Conservation (phyloP, 768 basidiomycete species). For the Amylocystis lapponica region DNA sequence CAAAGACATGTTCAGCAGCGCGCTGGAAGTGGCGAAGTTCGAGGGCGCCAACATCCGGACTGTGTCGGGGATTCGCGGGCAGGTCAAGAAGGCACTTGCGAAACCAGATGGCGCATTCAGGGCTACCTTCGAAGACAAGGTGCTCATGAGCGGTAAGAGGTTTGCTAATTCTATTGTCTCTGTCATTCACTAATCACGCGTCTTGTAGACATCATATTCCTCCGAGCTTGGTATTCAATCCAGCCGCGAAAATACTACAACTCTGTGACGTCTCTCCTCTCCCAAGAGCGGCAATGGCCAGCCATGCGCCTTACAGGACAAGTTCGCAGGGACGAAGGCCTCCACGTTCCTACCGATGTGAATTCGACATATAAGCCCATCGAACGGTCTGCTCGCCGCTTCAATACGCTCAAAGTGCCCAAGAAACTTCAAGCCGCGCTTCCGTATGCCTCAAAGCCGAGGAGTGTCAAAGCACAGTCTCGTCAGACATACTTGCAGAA, state of each 20-base stretch:
- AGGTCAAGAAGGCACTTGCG: constrained; percentile 92
- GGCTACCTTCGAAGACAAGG: constrained; percentile 97
- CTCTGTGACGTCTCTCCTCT: constrained; percentile 86
- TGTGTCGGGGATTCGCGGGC: constrained; percentile 93
- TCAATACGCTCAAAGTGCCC: constrained; percentile 86
- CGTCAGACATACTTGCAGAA: constrained; percentile 86
- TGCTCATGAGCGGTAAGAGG: constrained; percentile 85
- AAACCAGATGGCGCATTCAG: constrained; percentile 95
- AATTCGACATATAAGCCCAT: constrained; percentile 89
- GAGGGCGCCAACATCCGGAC: constrained; percentile 97
- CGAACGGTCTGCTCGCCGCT: constrained; percentile 73
- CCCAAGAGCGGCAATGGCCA: constrained; percentile 77
- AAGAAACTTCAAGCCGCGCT: constrained; percentile 86
- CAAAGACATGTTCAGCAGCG: constrained; percentile 93
- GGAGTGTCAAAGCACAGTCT: constrained; percentile 68
- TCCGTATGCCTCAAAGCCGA: constrained; percentile 92
- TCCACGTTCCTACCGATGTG: constrained; percentile 73
- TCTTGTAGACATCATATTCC: constrained; percentile 74
- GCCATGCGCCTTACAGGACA: constrained; percentile 97
- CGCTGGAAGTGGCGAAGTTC: constrained; percentile 96
- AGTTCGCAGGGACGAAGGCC: constrained; percentile 77
- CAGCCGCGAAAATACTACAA: constrained; percentile 96
- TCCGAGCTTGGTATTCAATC: constrained; percentile 95
- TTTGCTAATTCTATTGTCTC: constrained; percentile 1
- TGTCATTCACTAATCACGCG: background rate